Conservation (phyloP, 805 yeast genomes). For the Tetrapisispora fleetii region DNA sequence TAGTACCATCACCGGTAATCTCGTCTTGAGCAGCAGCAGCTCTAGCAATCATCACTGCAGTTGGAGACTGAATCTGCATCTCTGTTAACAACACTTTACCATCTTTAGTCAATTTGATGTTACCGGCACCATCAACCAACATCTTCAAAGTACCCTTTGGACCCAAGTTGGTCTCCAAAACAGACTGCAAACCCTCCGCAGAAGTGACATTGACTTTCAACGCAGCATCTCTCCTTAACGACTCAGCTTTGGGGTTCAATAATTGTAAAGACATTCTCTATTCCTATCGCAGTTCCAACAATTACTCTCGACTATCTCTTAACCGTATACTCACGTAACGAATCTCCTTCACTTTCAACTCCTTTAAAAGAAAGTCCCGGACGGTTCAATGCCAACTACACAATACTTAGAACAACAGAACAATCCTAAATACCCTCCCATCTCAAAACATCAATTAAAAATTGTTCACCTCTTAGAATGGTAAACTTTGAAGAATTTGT, state of each 20-base stretch:
- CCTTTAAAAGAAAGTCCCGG: too few species aligned
- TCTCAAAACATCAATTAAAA: too few species aligned
- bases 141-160: conserved; percentile 96
- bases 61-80: conserved; percentile 93
- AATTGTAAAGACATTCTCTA: conserved; percentile 60
- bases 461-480: too few species aligned
- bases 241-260: conserved; percentile 94
- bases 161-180: conserved; percentile 83
- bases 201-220: conserved; percentile 90
- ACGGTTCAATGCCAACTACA: too few species aligned
- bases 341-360: too few species aligned
- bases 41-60: conserved; percentile 85
- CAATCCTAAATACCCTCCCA: too few species aligned
- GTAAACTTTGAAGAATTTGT: too few species aligned
- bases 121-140: conserved; percentile 95
- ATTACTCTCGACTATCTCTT: too few species aligned
- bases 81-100: conserved; percentile 89
- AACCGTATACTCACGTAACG: too few species aligned
- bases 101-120: conserved; percentile 90
- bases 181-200: conserved; percentile 93
- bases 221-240: conserved; percentile 91
- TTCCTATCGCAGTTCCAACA: neutral
- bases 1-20: conserved; percentile 98
- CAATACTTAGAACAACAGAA: too few species aligned
- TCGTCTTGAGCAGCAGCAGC: conserved; percentile 99